Base-by-base conservation (phyloP, 371 early-diverging fungal genomes). In the Haplosporangium sp. region DNA sequence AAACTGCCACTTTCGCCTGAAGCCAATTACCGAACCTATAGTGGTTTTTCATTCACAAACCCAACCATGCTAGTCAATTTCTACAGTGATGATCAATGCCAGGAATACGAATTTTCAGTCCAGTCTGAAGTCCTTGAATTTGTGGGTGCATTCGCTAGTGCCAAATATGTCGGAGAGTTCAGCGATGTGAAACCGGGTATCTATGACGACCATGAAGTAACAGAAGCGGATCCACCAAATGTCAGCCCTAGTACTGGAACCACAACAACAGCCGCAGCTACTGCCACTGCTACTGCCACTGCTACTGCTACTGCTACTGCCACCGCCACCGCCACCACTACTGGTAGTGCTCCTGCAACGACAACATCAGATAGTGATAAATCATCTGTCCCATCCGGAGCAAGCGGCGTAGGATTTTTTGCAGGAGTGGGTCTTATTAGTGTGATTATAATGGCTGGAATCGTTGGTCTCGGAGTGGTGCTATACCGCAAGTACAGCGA, bases 121-220 rank as follows among this genome's bases (percentile, higher is more conserved):
- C 17, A 57, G 8, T 71, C 71, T 20, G 68, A 72, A 34, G 59
- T 68, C 19, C 38, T 15, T 19, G 47, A 68, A 47, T 81, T 55
- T 34, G 34, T 42, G 1, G 75, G 75, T 10, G 55, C 55, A 2
- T 74, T 74, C 59, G 72, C 72, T 8, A 59, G 60, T 15, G 6
- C 67, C 35, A 74, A 69, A 48, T 81, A 74, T 27, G 67, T 66
- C 0, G 82, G 82, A 2, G 52, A 74, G 71, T 78, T 56, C 56
- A n/a, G 56, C 40, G 74, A 52, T 37, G 71, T 74, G 10, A 70
- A 70, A 34, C 61, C 70, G 1, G 79, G 79, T 7, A 48, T 78
- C 13, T 78, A 78, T 47, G 79, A 78, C 45, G 64, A 70, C 10
- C 45, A 57, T 34, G 79, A 78, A 58, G 52, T 78, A 35, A 70